Conservation (phyloP, 345 rosid species). For the Zanthoxylum bungeanum region DNA sequence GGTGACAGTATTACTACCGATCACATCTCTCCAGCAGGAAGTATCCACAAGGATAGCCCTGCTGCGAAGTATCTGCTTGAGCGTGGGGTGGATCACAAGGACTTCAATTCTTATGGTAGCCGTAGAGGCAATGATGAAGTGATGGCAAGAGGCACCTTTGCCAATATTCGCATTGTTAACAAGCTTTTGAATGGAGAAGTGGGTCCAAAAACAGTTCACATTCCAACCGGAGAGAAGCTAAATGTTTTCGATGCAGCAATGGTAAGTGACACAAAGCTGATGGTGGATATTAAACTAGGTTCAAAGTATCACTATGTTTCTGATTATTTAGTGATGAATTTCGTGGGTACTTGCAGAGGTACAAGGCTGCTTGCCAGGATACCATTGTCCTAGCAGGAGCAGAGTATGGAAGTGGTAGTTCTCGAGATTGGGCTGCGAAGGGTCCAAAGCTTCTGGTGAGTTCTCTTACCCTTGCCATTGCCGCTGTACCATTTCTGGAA, state of each 20-base stretch:
- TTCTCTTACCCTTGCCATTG: neutral
- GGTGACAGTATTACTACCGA: slow-evolving; percentile 89
- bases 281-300: neutral
- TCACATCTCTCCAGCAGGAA: slow-evolving; percentile 88
- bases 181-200: slow-evolving; percentile 80
- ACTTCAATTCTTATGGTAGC: slow-evolving; percentile 85
- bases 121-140: slow-evolving; percentile 82
- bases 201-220: slow-evolving; percentile 74
- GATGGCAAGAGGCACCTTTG: slow-evolving; percentile 88
- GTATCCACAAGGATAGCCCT: slow-evolving; percentile 75
- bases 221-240: slow-evolving; percentile 78
- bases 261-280: slow-evolving; percentile 32
- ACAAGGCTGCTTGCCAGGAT: slow-evolving; percentile 62
- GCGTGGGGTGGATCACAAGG: slow-evolving; percentile 51
- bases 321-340: neutral
- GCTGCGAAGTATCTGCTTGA: slow-evolving; percentile 75
- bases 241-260: slow-evolving; percentile 72
- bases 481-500: neutral
- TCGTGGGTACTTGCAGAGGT: slow-evolving; percentile 40
- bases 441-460: slow-evolving; percentile 77
- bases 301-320: neutral
- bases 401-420: slow-evolving; percentile 89
- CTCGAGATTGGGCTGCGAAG: slow-evolving; percentile 95
- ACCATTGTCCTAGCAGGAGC: slow-evolving; percentile 80
- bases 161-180: slow-evolving; percentile 75